These are phyloP conservation scores for Escallonia rubra DNA, from an alignment of 129 eudicot genomes.

Conservation along the genomic window DNA sequence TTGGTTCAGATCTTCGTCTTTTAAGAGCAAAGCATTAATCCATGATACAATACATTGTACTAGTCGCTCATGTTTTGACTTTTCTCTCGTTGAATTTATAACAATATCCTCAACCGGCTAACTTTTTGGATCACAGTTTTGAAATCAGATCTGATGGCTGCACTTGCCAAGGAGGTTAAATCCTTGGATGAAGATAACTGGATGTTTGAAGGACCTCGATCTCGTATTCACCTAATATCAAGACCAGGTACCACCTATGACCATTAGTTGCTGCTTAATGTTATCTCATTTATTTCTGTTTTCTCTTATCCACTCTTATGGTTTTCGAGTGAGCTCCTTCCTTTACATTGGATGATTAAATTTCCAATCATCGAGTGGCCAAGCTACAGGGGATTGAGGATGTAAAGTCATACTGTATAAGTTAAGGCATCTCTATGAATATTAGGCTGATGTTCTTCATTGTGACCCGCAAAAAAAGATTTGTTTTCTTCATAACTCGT, in stretches of 20 bases:
- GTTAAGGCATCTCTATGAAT: too few species aligned
- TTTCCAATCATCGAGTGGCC: too few species aligned
- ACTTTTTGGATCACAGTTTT: conserved; percentile 46
- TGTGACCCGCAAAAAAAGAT: too few species aligned
- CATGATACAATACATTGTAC: neutral
- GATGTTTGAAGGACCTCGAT: conserved; percentile 99
- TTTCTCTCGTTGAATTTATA: neutral
- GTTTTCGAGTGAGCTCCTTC: too few species aligned
- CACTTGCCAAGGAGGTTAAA: conserved; percentile 82
- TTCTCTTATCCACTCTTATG: too few species aligned
- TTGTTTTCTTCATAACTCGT: too few species aligned
- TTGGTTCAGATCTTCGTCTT: neutral
- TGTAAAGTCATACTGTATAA: too few species aligned
- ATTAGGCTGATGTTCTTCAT: too few species aligned
- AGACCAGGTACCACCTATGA: conserved; percentile 50
- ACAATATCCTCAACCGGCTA: neutral
- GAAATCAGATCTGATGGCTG: conserved; percentile 72
- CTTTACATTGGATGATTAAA: too few species aligned
- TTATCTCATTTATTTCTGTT: too few species aligned
- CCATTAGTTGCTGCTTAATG: too few species aligned
- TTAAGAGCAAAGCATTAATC: neutral
- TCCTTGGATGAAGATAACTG: conserved; percentile 92
- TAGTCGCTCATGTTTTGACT: neutral
- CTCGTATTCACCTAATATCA: conserved; percentile 77
- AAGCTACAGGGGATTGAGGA: too few species aligned